These are phyloP conservation scores for Metschnikowia rubicola DNA, from an alignment of 805 yeast genomes.

Conservation along the genomic window DNA sequence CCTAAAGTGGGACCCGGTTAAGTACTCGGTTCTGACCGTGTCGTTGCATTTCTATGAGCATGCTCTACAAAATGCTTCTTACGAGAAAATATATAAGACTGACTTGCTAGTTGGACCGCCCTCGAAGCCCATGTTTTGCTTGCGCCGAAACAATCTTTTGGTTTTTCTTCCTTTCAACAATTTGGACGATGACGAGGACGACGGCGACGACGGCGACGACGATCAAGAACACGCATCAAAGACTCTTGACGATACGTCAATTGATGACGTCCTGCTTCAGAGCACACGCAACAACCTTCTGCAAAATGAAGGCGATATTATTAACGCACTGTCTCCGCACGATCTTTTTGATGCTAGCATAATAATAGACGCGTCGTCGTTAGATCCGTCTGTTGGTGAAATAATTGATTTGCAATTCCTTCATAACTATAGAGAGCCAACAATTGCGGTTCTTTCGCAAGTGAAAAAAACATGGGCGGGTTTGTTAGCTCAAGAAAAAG, in stretches of 20 bases:
- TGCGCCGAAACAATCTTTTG: constrained; percentile 63
- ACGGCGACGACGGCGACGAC: too few relatives aligned
- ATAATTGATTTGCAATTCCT: constrained; percentile 72
- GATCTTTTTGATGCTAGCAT: constrained; percentile 51
- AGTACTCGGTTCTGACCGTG: constrained; percentile 58
- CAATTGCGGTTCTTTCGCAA: constrained; percentile 65
- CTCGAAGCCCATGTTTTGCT: constrained; percentile 47
- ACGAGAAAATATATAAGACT: constrained; percentile 41
- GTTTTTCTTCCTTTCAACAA: constrained; percentile 66
- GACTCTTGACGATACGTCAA: too few relatives aligned
- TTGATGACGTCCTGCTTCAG: too few relatives aligned
- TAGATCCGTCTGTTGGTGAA: constrained; percentile 57
- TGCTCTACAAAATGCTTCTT: constrained; percentile 49
- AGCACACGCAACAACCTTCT: too few relatives aligned
- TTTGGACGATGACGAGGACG: constrained; percentile 38
- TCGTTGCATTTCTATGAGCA: constrained; percentile 87
- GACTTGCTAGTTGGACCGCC: constrained; percentile 61
- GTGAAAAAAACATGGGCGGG: constrained; percentile 74
- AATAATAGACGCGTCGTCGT: constrained; percentile 51
- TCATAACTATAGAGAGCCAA: constrained; percentile 76
- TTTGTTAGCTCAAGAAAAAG: constrained; percentile 54
- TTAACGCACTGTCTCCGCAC: not conserved
- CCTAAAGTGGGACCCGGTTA: constrained; percentile 60
- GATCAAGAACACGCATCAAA: too few relatives aligned
- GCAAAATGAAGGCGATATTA: too few relatives aligned